These are phyloP conservation scores for Sporothrix variecibatus DNA, from an alignment of 2,329 filamentous ascomycete genomes.

Conservation along the genomic window DNA sequence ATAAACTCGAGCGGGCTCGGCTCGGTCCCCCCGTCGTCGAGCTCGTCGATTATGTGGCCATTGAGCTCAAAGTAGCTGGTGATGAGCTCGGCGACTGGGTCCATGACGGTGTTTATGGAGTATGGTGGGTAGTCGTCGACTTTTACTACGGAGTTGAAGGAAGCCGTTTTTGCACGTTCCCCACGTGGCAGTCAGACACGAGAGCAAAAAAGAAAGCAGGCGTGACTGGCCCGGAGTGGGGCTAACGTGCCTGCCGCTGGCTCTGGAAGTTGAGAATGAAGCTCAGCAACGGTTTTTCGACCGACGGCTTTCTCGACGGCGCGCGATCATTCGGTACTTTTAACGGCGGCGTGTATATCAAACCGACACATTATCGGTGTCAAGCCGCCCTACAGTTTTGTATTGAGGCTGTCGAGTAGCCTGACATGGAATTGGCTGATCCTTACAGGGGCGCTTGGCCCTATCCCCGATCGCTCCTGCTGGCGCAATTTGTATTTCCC, in stretches of 20 bases:
- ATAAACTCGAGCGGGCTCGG: conserved; percentile 79
- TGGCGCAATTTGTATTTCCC: neutral
- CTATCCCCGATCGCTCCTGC: neutral
- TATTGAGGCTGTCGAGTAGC: neutral
- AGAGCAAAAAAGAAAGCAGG: neutral
- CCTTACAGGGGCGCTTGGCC: neutral
- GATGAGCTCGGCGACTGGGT: conserved; percentile 59
- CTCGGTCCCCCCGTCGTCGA: conserved; percentile 48
- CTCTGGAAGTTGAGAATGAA: neutral
- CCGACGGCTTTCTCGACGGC: neutral
- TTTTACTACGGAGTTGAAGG: neutral
- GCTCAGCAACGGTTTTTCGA: neutral
- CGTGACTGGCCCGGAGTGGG: conserved; percentile 1
- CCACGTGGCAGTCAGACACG: neutral
- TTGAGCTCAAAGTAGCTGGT: conserved; percentile 75
- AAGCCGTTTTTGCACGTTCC: neutral
- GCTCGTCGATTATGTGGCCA: conserved; percentile 57
- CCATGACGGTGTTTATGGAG: conserved; percentile 30
- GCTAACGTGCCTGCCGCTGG: neutral
- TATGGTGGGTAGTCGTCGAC: neutral
- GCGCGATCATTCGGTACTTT: neutral
- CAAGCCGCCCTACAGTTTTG: neutral
- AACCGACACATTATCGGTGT: neutral
- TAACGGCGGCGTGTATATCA: neutral
- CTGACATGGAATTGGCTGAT: neutral